phyloP scores from a whole-genome alignment of 1,284 basidiomycete species.

The Ustilago tritici region DNA sequence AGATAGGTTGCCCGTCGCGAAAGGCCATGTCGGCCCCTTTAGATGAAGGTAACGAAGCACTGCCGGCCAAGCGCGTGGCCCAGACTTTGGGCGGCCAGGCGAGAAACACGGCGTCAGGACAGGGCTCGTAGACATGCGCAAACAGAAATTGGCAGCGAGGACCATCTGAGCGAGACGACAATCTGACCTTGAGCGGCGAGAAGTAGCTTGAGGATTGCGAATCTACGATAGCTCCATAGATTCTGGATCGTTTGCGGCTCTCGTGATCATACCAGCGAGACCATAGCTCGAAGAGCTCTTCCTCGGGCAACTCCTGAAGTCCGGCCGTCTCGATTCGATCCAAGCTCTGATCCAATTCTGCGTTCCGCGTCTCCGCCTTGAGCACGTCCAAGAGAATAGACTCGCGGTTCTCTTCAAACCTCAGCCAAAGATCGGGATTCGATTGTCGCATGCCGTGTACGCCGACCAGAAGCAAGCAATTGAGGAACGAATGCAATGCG shows the following conservation, averaged over 20 bases:
- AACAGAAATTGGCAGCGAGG: constrained; percentile 46
- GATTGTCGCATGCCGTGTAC: constrained; percentile 30
- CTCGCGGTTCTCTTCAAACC: constrained; percentile 27
- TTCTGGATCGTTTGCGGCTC: constrained; percentile 34
- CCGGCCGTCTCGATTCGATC: constrained; percentile 24
- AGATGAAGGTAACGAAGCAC: constrained; percentile 26
- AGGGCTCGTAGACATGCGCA: constrained; percentile 42
- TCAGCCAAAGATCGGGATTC: constrained; percentile 33
- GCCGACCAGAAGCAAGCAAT: constrained; percentile 32
- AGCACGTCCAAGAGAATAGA: constrained; percentile 33
- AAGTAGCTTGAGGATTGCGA: constrained; percentile 41
- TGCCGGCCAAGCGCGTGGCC: constrained; percentile 22
- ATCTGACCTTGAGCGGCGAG: constrained; percentile 29
- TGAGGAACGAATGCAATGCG: constrained; percentile 28
- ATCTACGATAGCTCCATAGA: constrained; percentile 37
- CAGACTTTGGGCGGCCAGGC: constrained; percentile 38
- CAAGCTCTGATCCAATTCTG: constrained; percentile 15
- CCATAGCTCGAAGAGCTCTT: constrained; percentile 25
- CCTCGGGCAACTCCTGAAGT: constrained; percentile 12
- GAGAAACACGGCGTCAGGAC: constrained; percentile 33
- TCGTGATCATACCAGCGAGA: constrained; percentile 42
- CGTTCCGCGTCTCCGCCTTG: constrained; percentile 15
- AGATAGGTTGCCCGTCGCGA: constrained; percentile 11
- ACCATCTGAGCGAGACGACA: constrained; percentile 19
- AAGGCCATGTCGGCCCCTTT: constrained; percentile 25